Evolutionary conservation across 495 filamentous ascomycete species (phyloP).

Genomic region (Mycothermus thermophilus): DNA sequence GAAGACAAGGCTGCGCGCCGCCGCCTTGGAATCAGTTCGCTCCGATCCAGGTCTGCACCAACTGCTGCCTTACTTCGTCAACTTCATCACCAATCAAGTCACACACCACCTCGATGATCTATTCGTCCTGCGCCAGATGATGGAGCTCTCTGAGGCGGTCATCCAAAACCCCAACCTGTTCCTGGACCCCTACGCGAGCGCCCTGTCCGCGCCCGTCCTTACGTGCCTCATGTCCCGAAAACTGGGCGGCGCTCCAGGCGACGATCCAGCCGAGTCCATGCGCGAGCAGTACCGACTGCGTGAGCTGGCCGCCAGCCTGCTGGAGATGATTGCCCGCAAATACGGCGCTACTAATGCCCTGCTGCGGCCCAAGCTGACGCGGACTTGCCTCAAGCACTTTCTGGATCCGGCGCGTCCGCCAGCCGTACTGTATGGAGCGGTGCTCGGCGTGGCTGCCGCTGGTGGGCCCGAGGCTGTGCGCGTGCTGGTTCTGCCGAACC

Average conservation of each 20-base stretch:
- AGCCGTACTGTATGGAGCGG: constrained; percentile 72
- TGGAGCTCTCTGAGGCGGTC: constrained; percentile 72
- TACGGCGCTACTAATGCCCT: constrained; percentile 61
- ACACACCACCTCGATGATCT: constrained; percentile 78
- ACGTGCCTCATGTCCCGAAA: constrained; percentile 84
- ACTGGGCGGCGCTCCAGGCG: constrained; percentile 39
- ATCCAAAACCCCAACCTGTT: constrained; percentile 72
- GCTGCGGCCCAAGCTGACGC: constrained; percentile 74
- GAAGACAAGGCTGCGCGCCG: constrained; percentile 52
- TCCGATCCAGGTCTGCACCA: constrained; percentile 89
- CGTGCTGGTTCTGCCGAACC: constrained; percentile 64
- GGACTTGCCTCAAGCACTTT: constrained; percentile 80
- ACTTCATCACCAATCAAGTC: constrained; percentile 87
- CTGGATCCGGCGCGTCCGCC: constrained; percentile 71
- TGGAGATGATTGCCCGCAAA: constrained; percentile 57
- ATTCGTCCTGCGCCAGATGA: constrained; percentile 77
- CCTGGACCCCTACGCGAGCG: constrained; percentile 79
- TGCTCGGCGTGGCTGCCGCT: constrained; percentile 59
- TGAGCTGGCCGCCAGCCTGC: constrained; percentile 65
- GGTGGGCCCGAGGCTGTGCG: constrained; percentile 70
- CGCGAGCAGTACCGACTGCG: constrained; percentile 66
- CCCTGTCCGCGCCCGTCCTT: constrained; percentile 74
- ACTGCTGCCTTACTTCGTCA: constrained; percentile 86
- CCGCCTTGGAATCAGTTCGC: constrained; percentile 65
- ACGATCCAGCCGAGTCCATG: constrained; percentile 24